Conservation (phyloP, 2,329 filamentous ascomycete genomes). For the Claviceps sp. region DNA sequence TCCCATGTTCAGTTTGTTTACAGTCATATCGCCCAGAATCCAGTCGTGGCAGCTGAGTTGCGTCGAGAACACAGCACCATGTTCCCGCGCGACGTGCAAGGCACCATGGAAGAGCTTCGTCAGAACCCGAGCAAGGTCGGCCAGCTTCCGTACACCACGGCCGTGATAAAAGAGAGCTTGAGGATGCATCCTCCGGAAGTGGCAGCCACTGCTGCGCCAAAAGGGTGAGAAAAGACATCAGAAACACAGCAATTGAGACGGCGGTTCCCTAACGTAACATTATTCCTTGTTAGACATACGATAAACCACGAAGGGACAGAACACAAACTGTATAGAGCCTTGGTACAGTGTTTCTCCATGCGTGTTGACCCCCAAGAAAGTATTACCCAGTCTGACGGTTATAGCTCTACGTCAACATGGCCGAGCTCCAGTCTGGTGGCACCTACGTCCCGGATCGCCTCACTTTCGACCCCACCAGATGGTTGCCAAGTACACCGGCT, state of each 20-base stretch:
- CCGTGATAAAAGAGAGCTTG: constrained; percentile 2
- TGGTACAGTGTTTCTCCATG: not conserved
- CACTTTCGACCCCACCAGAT: constrained; percentile 1
- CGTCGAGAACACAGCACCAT: not conserved
- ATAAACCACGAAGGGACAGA: not conserved
- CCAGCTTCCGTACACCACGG: constrained; percentile 2
- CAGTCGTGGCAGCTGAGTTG: constrained; percentile 1
- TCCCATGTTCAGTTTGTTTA: not conserved
- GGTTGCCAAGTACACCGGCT: not conserved
- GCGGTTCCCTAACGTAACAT: not conserved
- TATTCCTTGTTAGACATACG: not conserved
- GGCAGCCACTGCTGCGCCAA: not conserved
- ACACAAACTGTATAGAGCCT: not conserved
- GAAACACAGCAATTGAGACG: too few relatives aligned
- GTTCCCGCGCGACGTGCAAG: not conserved
- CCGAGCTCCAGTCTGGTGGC: not conserved
- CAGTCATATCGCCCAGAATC: not conserved
- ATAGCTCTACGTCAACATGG: not conserved
- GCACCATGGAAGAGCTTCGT: not conserved
- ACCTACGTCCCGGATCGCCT: not conserved
- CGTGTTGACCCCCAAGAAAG: not conserved
- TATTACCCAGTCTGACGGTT: not conserved
- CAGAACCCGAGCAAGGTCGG: not conserved
- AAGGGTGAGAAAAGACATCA: not conserved
- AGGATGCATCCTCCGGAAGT: not conserved